Evolutionary conservation across 2,329 filamentous ascomycete species (phyloP), one percentile per base, ranked within the genome.

Genomic region (Ceratocystis cubensis): DNA sequence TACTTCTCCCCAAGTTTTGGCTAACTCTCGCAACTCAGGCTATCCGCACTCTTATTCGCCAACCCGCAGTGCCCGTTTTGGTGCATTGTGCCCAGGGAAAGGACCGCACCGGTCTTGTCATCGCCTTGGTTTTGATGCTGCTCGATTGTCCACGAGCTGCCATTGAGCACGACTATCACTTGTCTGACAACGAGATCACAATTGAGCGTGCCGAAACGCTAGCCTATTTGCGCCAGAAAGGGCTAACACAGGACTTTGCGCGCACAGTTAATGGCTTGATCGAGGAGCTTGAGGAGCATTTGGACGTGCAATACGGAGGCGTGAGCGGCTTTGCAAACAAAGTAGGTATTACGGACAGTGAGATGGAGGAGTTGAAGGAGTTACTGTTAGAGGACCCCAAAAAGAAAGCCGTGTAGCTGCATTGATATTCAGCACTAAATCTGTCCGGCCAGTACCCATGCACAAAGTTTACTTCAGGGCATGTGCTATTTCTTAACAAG

Each of bases 81-180:
- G 77, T 94, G 1, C 90, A 96, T 75, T 96, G 91, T 75, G 94
- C 91, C 0, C 90, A 95, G 72, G 91, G 91, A 67, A 96, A 96
- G 73, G 91, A 96, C 72, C 83, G 91, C 1, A 77, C 76, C 66
- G 91, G 91, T 0, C 77, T 96, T 13, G 78, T 89, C 10, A 78
- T 90, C 4, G 78, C 88, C 50, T 77, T 96, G 3, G 75, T 88
- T 0, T 76, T 95, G 22, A 79, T 93, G 71, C 76, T 88, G 10
- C 78, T 88, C 2, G 76, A 75, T 6, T 75, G 88, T 0, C 82
- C 84, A 0, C 67, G 78, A 1, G 73, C 79, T 0, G 87, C 84
- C 1, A 85, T 95, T 53, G 78, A 83, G 65, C 73, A 85, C 69
- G 91, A 96, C 75, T 96, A 96, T 74, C 74, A 81, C 68, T 79